Percentiles rank a stretch among this genome's conserved stretches.
phyloP scores from a whole-genome alignment of 2,329 filamentous ascomycete species.

The Aspergillus ustus region DNA sequence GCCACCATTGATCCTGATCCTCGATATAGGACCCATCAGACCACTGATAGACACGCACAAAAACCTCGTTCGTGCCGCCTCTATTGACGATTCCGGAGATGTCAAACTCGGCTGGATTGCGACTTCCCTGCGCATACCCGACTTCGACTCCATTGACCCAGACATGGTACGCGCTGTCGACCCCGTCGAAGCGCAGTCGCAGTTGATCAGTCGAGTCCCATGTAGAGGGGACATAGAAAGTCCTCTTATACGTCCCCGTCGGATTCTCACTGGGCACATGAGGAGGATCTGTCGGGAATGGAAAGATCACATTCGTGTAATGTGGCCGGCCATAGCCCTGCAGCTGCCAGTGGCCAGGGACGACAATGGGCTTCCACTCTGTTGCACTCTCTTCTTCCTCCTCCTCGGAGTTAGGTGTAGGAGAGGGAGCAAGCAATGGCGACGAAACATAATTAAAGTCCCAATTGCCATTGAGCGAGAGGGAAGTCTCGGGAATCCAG shows the following conservation, averaged over 20 bases:
- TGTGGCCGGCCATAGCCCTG: conserved; percentile 70
- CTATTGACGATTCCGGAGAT: conserved; percentile 58
- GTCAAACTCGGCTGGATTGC: conserved; percentile 73
- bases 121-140: conserved; percentile 70
- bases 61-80: conserved; percentile 55
- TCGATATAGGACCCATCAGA: conserved; percentile 72
- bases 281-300: conserved; percentile 68
- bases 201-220: conserved; percentile 59
- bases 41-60: conserved; percentile 72
- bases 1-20: conserved; percentile 71
- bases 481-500: conserved; percentile 54
- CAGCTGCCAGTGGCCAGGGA: conserved; percentile 73
- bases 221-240: conserved; percentile 57
- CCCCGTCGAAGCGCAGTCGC: conserved; percentile 72
- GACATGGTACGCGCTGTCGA: conserved; percentile 72
- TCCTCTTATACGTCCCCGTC: conserved; percentile 65
- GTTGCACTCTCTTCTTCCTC: conserved; percentile 37
- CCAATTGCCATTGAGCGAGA: conserved; percentile 61
- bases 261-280: conserved; percentile 66
- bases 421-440: conserved; percentile 3
- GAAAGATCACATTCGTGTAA: conserved; percentile 71
- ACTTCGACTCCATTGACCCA: conserved; percentile 68
- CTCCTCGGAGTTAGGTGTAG: conserved; percentile 47
- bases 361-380: conserved; percentile 49
- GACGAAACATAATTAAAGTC: conserved; percentile 51